Conservation (phyloP, 1,284 basidiomycete genomes). For the Cutaneotrichosporon arboriforme region DNA sequence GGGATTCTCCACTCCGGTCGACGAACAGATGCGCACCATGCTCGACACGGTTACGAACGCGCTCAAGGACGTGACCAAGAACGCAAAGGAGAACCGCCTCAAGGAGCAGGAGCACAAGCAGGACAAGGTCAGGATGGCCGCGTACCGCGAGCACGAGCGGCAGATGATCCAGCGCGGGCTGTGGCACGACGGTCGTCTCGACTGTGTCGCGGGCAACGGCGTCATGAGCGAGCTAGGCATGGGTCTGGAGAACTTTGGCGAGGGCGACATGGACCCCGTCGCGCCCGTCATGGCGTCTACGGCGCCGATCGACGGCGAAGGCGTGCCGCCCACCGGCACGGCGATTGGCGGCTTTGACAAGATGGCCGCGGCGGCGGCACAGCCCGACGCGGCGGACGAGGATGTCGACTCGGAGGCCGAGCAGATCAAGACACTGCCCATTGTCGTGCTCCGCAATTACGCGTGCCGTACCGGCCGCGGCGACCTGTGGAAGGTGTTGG, state of each 20-base stretch:
- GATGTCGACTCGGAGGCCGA: conserved; percentile 45
- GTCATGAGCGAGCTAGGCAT: conserved; percentile 74
- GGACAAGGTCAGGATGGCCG: conserved; percentile 22
- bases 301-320: conserved; percentile 31
- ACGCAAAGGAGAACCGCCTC: conserved; percentile 49
- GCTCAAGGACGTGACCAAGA: conserved; percentile 57
- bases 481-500: conserved; percentile 68
- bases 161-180: conserved; percentile 54
- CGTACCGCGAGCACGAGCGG: conserved; percentile 31
- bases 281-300: conserved; percentile 30
- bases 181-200: conserved; percentile 76
- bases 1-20: conserved; percentile 75
- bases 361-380: background rate
- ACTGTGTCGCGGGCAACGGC: conserved; percentile 73
- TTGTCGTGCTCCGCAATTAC: conserved; percentile 80
- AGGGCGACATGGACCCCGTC: conserved; percentile 46
- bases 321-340: conserved; percentile 20
- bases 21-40: conserved; percentile 78
- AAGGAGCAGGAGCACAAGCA: conserved; percentile 29
- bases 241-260: conserved; percentile 59
- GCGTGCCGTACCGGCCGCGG: conserved; percentile 60
- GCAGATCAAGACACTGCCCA: conserved; percentile 62
- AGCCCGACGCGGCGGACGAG: background rate
- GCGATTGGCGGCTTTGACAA: background rate
- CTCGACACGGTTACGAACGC: conserved; percentile 72